Evolutionary conservation across 805 yeast genomes (phyloP).

Genomic region (Saturnispora saitoi): DNA sequence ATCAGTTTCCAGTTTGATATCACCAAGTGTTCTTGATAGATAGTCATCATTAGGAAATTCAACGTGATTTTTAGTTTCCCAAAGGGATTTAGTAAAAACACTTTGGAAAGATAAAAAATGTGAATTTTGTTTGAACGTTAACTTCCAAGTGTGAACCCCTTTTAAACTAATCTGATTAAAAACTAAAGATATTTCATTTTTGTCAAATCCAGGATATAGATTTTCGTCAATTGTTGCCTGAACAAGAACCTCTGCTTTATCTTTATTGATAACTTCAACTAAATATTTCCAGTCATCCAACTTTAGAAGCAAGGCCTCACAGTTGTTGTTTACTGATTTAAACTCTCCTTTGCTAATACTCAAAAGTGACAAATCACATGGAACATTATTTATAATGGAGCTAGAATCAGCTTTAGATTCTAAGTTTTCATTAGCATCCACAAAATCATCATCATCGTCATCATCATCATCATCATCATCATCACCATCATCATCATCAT

Average conservation of each 20-base stretch:
- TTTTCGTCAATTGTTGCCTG: constrained; percentile 38
- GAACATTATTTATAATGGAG: constrained; percentile 16
- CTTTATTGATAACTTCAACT: constrained; percentile 32
- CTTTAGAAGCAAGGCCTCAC: constrained; percentile 34
- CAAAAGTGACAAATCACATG: constrained; percentile 41
- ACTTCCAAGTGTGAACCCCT: constrained; percentile 45
- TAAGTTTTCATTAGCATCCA: constrained; percentile 25
- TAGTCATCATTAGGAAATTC: constrained; percentile 47
- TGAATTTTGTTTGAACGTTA: constrained; percentile 40
- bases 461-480: constrained; percentile 22
- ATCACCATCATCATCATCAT: constrained; percentile 11
- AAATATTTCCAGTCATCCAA: constrained; percentile 44
- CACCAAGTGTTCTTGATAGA: constrained; percentile 41
- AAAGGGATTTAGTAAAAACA: constrained; percentile 41
- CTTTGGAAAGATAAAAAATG: constrained; percentile 45
- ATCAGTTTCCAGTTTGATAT: constrained; percentile 24
- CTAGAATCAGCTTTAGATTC: constrained; percentile 9
- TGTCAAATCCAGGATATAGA: constrained; percentile 24
- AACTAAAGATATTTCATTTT: neutral
- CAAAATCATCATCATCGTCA: constrained; percentile 24
- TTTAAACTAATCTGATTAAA: constrained; percentile 33
- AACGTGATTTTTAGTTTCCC: constrained; percentile 49
- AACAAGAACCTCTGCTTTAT: constrained; percentile 20
- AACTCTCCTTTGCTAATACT: constrained; percentile 46
- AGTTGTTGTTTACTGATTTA: constrained; percentile 31